phyloP scores from a whole-genome alignment of 768 basidiomycete genomes.

The Tylopilus intermedius region DNA sequence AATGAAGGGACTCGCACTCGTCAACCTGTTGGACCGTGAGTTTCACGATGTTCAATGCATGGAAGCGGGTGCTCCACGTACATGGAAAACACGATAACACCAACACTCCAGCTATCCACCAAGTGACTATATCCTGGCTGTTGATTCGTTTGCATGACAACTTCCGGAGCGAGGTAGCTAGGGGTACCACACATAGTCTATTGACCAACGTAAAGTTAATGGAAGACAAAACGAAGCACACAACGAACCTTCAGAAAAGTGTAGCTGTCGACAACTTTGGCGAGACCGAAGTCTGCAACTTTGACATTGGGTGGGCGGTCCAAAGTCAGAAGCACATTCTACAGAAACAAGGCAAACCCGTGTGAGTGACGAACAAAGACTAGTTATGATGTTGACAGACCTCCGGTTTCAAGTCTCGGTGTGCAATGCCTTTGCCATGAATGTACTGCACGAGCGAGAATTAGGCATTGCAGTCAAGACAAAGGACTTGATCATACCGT shows the following conservation, averaged over 20 bases:
- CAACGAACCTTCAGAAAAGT: conserved; percentile 67
- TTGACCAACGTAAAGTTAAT: conserved; percentile 1
- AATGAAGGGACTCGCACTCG: conserved; percentile 73
- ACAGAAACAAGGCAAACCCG: not conserved
- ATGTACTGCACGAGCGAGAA: conserved; percentile 43
- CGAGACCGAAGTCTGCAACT: conserved; percentile 94
- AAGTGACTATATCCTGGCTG: conserved; percentile 73
- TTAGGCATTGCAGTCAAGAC: conserved; percentile 2
- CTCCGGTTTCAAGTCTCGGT: conserved; percentile 93
- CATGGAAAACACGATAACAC: conserved; percentile 93
- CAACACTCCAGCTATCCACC: conserved; percentile 96
- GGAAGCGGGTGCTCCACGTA: conserved; percentile 33
- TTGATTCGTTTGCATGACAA: conserved; percentile 58
- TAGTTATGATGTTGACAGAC: conserved; percentile 27
- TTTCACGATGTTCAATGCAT: not conserved
- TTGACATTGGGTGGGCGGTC: conserved; percentile 70
- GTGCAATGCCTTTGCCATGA: conserved; percentile 72
- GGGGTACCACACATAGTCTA: conserved; percentile 97
- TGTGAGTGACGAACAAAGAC: conserved; percentile 6
- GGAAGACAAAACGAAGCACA: not conserved
- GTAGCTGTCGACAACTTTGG: conserved; percentile 79
- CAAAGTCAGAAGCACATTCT: conserved; percentile 82
- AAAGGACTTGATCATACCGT: conserved; percentile 41
- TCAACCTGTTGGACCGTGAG: conserved; percentile 49
- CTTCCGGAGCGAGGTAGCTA: conserved; percentile 89